A percentile compares a stretch with the other conserved stretches of the same genome.
These are phyloP conservation scores for Chlamydomonas schloesseri DNA, from an alignment of 139 green algal species.

Conservation along the genomic window DNA sequence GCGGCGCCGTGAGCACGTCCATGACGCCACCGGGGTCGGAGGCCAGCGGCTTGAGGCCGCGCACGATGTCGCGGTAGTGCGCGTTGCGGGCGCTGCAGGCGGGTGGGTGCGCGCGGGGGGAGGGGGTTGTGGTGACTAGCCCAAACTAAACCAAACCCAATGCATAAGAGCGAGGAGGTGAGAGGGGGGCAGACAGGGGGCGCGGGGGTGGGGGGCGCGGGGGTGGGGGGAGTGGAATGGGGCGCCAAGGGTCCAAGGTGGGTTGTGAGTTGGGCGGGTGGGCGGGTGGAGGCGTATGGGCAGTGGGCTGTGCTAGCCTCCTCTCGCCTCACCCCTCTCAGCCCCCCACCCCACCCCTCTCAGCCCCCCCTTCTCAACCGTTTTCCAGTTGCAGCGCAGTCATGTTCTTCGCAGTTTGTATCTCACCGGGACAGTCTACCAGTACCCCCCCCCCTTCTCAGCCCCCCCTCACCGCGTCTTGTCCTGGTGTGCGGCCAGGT, in stretches of 20 bases:
- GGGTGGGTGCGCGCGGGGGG: background rate
- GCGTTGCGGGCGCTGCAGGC: constrained; percentile 30
- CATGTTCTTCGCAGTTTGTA: too few relatives aligned
- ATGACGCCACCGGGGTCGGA: constrained; percentile 48
- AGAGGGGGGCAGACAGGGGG: too few relatives aligned
- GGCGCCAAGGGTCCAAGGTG: too few relatives aligned
- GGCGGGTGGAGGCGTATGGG: too few relatives aligned
- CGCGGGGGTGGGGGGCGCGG: background rate
- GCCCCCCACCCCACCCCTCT: background rate
- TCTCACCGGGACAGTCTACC: too few relatives aligned
- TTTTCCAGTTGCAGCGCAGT: too few relatives aligned
- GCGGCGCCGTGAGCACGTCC: constrained; percentile 70
- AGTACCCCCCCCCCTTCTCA: background rate
- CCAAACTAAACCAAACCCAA: too few relatives aligned
- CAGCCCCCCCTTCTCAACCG: too few relatives aligned
- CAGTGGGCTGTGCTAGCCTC: too few relatives aligned
- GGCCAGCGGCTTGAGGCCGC: constrained; percentile 47
- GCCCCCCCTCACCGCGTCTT: constrained; percentile 37
- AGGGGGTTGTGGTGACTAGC: background rate
- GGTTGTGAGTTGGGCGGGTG: too few relatives aligned
- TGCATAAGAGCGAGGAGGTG: too few relatives aligned
- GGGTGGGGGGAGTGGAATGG: background rate
- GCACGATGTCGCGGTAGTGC: constrained; percentile 59
- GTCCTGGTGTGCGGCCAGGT: constrained; percentile 80
- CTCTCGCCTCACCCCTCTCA: background rate